A percentile compares a stretch with the other conserved stretches of the same genome.
phyloP scores from a whole-genome alignment of 768 basidiomycete species.

The Cystobasidium onofrii region DNA sequence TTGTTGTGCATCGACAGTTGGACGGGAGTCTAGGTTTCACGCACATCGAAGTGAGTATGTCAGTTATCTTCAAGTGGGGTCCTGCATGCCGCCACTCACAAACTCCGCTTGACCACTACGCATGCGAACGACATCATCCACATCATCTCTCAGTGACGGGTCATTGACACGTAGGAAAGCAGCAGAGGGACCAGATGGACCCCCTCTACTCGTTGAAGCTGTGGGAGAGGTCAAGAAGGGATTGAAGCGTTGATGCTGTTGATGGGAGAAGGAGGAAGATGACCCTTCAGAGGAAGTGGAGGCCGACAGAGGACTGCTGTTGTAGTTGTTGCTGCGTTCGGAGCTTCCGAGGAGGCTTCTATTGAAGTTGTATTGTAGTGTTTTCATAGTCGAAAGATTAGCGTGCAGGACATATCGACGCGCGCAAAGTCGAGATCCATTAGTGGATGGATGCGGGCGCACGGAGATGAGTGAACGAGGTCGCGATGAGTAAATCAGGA shows the following conservation, averaged over 20 bases:
- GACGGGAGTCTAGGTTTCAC: constrained; percentile 14
- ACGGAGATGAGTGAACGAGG: background rate
- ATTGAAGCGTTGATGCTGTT: constrained; percentile 4
- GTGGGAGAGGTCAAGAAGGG: background rate
- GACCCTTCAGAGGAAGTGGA: background rate
- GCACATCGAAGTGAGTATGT: background rate
- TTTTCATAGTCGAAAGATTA: too few species aligned
- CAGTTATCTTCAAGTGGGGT: background rate
- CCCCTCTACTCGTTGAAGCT: background rate
- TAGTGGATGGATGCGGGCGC: background rate
- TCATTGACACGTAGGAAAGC: constrained; percentile 15
- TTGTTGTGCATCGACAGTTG: constrained; percentile 13
- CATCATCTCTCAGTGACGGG: background rate
- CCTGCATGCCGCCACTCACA: background rate
- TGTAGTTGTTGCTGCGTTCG: background rate
- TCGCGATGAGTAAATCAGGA: too few species aligned
- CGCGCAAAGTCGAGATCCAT: background rate
- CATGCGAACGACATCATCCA: constrained; percentile 12
- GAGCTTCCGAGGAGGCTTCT: background rate
- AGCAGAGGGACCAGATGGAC: background rate
- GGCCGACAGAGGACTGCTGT: background rate
- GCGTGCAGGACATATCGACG: background rate
- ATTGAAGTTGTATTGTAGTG: background rate
- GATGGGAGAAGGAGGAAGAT: too few species aligned
- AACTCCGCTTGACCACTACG: constrained; percentile 13